phyloP scores from a whole-genome alignment of 495 filamentous ascomycete genomes.

The Trypethelium eluteriae region DNA sequence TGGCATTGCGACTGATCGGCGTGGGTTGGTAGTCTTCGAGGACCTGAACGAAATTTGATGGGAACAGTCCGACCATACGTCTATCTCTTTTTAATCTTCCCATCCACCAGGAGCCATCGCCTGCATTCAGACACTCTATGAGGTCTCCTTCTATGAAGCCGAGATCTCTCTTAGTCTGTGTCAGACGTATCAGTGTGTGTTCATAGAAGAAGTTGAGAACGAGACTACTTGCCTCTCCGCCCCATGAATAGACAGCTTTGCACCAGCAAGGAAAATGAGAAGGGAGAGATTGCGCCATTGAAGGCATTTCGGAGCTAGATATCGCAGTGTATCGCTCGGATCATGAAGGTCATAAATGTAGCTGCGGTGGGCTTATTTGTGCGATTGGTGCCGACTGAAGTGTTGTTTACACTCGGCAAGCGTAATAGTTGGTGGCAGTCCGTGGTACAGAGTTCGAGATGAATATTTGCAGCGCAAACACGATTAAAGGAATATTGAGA shows the following conservation, averaged over 20 bases:
- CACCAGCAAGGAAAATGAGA: conserved; percentile 92
- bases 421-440: background rate
- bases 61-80: conserved; percentile 82
- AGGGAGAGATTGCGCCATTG: conserved; percentile 61
- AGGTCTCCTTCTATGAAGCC: conserved; percentile 96
- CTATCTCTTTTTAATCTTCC: conserved; percentile 79
- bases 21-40: conserved; percentile 66
- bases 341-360: background rate
- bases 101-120: conserved; percentile 98
- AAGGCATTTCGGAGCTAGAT: conserved; percentile 41
- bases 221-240: conserved; percentile 63
- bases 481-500: background rate
- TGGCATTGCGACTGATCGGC: conserved; percentile 67
- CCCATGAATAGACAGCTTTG: conserved; percentile 91
- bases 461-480: background rate
- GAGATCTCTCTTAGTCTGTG: conserved; percentile 76
- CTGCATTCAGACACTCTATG: conserved; percentile 95
- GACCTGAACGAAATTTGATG: conserved; percentile 93
- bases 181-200: background rate
- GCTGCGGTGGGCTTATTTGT: too few species aligned
- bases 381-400: background rate
- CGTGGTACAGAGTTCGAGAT: background rate
- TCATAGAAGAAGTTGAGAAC: conserved; percentile 5
- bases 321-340: background rate
- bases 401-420: background rate